Percentiles rank a stretch among this genome's conserved stretches.
Evolutionary conservation across 2,329 filamentous ascomycete genomes (phyloP).

Genomic region (Fusarium agapanthi): DNA sequence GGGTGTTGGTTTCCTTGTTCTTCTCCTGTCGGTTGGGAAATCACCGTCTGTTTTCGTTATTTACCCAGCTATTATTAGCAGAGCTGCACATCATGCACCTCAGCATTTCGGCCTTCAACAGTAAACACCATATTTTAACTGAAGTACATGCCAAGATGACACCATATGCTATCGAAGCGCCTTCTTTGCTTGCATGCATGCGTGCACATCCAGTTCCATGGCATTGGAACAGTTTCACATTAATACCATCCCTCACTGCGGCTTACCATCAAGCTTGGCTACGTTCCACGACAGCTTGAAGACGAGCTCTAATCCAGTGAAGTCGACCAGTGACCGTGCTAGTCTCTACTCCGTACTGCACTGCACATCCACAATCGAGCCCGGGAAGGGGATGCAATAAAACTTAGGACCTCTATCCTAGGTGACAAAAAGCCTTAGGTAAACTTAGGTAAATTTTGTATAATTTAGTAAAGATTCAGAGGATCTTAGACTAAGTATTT

Average conservation of each 20-base stretch:
- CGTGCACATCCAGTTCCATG: slow-evolving; percentile 12
- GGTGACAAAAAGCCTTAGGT: too few species aligned
- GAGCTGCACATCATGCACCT: background rate
- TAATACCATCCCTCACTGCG: slow-evolving; percentile 8
- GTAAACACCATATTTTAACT: background rate
- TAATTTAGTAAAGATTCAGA: too few species aligned
- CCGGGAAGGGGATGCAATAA: background rate
- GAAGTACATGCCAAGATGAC: background rate
- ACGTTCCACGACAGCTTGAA: slow-evolving; percentile 24
- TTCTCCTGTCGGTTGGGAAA: background rate
- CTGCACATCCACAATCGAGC: background rate
- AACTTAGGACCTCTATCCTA: too few species aligned
- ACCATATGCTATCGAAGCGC: background rate
- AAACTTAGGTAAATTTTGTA: too few species aligned
- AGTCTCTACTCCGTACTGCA: background rate
- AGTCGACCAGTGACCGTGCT: background rate
- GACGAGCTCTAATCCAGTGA: background rate
- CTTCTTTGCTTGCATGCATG: slow-evolving; percentile 3
- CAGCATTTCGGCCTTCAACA: background rate
- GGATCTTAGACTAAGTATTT: too few species aligned
- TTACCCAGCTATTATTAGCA: background rate
- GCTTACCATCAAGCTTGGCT: slow-evolving; percentile 11
- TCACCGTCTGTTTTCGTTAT: background rate
- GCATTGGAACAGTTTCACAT: slow-evolving; percentile 18
- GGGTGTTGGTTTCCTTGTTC: background rate